phyloP scores from a whole-genome alignment of 306 rosid genomes.

The Citrullus mucosospermus region DNA sequence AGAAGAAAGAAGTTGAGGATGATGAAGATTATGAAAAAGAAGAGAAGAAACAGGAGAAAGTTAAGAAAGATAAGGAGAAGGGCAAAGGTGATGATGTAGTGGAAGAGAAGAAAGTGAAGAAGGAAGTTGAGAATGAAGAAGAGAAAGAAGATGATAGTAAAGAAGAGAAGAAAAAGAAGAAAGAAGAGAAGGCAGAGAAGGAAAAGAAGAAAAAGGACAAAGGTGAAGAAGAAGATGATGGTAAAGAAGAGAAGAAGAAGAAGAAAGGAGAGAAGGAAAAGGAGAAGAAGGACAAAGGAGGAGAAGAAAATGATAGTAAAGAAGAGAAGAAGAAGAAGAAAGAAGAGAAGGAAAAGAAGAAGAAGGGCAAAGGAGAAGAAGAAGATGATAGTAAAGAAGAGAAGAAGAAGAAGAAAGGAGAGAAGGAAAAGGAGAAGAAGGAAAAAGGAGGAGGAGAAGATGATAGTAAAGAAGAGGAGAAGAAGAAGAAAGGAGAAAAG shows the following conservation, averaged over 20 bases:
- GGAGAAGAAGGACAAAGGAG: background rate
- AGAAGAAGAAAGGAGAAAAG: background rate
- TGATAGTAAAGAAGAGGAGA: background rate
- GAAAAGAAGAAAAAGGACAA: background rate
- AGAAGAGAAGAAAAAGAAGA: conserved; percentile 6
- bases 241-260: background rate
- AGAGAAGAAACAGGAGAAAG: background rate
- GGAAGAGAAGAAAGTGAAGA: conserved; percentile 4
- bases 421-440: conserved; percentile 16
- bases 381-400: conserved; percentile 9
- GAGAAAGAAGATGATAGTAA: background rate
- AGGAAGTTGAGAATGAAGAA: background rate
- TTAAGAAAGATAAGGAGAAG: background rate
- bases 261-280: background rate
- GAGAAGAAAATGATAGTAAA: background rate
- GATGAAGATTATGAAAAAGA: background rate
- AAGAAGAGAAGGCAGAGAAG: background rate
- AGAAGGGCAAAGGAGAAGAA: background rate
- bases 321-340: conserved; percentile 2
- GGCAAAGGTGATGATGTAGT: background rate
- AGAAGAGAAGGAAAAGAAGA: background rate
- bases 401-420: background rate
- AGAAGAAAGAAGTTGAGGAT: conserved; percentile 13
- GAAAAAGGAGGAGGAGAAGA: background rate
- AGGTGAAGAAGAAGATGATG: background rate